Evolutionary conservation across 106 monocot genomes (phyloP).

Genomic region (Dendrobium nobile): DNA sequence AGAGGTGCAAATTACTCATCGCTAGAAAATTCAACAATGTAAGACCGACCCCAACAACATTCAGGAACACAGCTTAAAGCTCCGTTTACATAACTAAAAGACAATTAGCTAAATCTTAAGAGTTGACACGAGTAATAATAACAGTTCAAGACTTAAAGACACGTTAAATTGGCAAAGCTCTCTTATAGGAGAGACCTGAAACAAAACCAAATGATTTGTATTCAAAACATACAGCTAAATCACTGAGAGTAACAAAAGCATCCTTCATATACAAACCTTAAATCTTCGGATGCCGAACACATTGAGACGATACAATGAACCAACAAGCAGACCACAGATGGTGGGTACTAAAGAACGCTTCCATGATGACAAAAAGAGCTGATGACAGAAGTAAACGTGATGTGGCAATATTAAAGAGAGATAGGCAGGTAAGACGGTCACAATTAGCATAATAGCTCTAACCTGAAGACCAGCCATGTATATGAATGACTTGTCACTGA

Average conservation of each 20-base stretch:
- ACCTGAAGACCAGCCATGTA: slow-evolving; percentile 30
- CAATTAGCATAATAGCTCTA: background rate
- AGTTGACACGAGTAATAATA: background rate
- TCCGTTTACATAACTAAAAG: background rate
- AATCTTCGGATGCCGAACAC: slow-evolving; percentile 58
- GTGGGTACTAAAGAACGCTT: slow-evolving; percentile 83
- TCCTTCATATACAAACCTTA: slow-evolving; percentile 47
- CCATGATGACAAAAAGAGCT: slow-evolving; percentile 89
- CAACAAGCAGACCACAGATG: slow-evolving; percentile 79
- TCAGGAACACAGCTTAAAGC: too few relatives aligned
- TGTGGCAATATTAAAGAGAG: background rate
- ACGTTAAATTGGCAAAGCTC: background rate
- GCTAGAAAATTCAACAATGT: background rate
- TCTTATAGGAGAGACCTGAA: background rate
- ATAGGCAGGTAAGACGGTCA: background rate
- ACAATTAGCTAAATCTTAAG: background rate
- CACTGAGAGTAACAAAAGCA: background rate
- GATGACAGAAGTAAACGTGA: slow-evolving; percentile 5
- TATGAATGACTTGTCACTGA: slow-evolving; percentile 31
- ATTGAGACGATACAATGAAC: slow-evolving; percentile 63
- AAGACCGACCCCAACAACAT: too few relatives aligned
- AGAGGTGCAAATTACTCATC: background rate
- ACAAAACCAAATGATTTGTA: background rate
- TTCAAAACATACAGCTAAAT: background rate
- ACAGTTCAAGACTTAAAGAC: background rate